Evolutionary conservation across 306 rosid genomes (phyloP).

Genomic region (Echinosophora koreensis): DNA sequence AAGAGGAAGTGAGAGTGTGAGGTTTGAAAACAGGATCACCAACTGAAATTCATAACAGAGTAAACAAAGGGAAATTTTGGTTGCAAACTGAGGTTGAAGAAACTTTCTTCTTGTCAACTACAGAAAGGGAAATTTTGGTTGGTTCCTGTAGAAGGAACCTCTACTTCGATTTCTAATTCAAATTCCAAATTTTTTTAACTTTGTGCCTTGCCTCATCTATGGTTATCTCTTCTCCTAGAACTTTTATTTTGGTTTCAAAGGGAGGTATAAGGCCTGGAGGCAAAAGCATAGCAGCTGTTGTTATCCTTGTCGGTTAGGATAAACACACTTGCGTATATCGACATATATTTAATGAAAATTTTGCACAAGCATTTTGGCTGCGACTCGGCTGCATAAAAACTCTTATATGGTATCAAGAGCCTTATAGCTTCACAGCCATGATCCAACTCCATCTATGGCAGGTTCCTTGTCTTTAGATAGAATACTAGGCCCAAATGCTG

Average conservation of each 20-base stretch:
- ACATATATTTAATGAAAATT: background rate
- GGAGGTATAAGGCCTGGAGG: background rate
- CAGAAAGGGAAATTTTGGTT: constrained; percentile 11
- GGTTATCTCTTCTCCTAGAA: background rate
- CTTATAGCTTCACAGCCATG: background rate
- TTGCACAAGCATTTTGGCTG: background rate
- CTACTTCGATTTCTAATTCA: background rate
- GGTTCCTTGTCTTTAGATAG: background rate
- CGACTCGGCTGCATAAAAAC: background rate
- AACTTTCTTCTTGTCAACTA: background rate
- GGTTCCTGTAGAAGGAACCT: background rate
- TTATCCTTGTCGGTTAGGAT: background rate
- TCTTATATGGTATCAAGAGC: constrained; percentile 4
- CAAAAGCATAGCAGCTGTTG: constrained; percentile 20
- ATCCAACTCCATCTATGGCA: constrained; percentile 1
- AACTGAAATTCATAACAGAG: background rate
- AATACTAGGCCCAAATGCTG: no score
- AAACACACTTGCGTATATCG: background rate
- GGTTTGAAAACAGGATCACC: constrained; percentile 5
- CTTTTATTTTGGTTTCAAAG: background rate
- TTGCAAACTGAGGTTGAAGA: constrained; percentile 15
- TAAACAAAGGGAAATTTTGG: no score
- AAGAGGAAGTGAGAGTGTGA: background rate
- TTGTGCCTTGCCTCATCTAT: background rate
- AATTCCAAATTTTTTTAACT: background rate